Conservation (phyloP, 1,284 basidiomycete genomes). For the Boletus smithii region DNA sequence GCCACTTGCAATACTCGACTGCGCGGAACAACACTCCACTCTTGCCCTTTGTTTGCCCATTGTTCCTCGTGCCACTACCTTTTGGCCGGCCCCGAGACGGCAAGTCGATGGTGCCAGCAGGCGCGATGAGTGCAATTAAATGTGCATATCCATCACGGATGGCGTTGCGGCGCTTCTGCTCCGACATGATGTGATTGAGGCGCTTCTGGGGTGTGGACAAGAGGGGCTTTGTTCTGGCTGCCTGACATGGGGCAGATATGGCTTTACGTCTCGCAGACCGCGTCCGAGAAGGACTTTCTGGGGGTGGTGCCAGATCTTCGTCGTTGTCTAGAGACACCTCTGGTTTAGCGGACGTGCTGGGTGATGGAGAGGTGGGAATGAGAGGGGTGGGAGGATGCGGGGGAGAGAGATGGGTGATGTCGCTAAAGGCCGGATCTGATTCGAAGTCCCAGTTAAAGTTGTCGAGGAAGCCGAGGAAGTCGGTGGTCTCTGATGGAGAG, state of each 20-base stretch:
- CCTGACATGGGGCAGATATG: constrained; percentile 20
- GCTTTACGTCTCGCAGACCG: constrained; percentile 24
- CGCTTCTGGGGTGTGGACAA: constrained; percentile 85
- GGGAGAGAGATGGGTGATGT: constrained; percentile 8
- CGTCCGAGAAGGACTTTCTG: constrained; percentile 13
- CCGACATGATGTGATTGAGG: constrained; percentile 91
- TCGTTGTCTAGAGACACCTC: constrained; percentile 10
- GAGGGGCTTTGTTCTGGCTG: constrained; percentile 48
- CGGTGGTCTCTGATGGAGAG: constrained; percentile 64
- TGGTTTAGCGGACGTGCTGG: constrained; percentile 12
- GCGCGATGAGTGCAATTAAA: constrained; percentile 73
- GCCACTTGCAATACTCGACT: constrained; percentile 73
- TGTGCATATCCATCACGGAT: constrained; percentile 88
- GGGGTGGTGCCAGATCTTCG: constrained; percentile 6
- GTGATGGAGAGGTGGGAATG: constrained; percentile 10
- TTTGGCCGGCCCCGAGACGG: constrained; percentile 76
- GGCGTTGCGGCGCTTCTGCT: constrained; percentile 86
- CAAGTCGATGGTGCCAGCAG: constrained; percentile 67
- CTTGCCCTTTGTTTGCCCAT: constrained; percentile 72
- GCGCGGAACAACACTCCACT: constrained; percentile 78
- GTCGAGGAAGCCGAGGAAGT: constrained; percentile 74
- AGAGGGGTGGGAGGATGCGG: constrained; percentile 11
- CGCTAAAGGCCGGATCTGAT: constrained; percentile 25
- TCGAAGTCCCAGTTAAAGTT: constrained; percentile 67
- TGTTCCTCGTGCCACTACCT: constrained; percentile 66